These are phyloP conservation scores for Basidiobolus heterosporus DNA, from an alignment of 371 early-diverging fungal genomes.

Conservation along the genomic window DNA sequence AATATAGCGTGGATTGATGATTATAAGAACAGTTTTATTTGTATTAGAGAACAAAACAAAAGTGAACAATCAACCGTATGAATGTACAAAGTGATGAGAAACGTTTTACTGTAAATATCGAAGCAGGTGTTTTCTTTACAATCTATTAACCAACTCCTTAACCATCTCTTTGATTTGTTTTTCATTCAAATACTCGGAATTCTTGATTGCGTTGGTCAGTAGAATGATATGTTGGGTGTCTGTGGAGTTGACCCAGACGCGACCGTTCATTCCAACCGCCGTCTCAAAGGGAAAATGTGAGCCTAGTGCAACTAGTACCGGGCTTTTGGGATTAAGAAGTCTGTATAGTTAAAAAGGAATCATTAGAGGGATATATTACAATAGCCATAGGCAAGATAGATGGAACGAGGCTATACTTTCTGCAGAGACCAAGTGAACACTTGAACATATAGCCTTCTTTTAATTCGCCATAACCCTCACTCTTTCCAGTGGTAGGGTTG, in stretches of 20 bases:
- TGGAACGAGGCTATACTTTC: constrained; percentile 36
- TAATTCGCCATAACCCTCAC: constrained; percentile 69
- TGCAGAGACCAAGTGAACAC: constrained; percentile 55
- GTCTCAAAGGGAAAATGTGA: constrained; percentile 66
- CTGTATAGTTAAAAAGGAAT: constrained; percentile 20
- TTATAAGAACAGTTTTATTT: no score
- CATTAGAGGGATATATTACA: not conserved
- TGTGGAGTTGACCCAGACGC: constrained; percentile 67
- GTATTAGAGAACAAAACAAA: no score
- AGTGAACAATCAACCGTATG: no score
- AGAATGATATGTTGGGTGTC: constrained; percentile 34
- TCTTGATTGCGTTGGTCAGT: constrained; percentile 51
- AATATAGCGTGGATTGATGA: no score
- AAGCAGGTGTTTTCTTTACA: no score
- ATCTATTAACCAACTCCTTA: no score
- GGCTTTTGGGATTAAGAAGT: constrained; percentile 48
- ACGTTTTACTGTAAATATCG: no score
- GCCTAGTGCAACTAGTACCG: constrained; percentile 47
- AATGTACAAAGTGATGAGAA: no score
- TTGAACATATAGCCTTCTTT: constrained; percentile 45
- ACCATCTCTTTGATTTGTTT: no score
- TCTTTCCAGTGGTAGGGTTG: constrained; percentile 49
- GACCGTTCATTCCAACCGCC: constrained; percentile 85
- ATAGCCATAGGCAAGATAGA: not conserved
- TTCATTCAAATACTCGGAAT: constrained; percentile 41